These are phyloP conservation scores for Graphilbum fragrans DNA, from an alignment of 2,329 filamentous ascomycete genomes.

Conservation along the genomic window DNA sequence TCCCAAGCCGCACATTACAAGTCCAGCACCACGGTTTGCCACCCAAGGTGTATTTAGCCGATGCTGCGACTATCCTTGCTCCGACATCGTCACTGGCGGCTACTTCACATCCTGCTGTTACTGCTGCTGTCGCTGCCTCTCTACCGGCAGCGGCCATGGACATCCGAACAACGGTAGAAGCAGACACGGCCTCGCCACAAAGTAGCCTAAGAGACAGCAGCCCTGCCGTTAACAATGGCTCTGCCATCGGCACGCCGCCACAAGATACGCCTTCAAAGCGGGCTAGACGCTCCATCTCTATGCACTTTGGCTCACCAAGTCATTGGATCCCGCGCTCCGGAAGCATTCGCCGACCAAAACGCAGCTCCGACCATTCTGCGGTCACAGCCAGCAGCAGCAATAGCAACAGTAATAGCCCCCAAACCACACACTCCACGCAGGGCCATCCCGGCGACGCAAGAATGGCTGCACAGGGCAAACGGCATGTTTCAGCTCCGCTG, in stretches of 20 bases:
- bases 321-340: slow-evolving; percentile 44
- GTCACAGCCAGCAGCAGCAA: neutral
- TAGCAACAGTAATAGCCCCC: neutral
- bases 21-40: slow-evolving; percentile 12
- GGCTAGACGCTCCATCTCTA: slow-evolving; percentile 42
- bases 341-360: slow-evolving; percentile 44
- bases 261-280: slow-evolving; percentile 30
- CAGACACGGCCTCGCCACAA: neutral
- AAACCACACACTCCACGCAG: neutral
- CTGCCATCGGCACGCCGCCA: slow-evolving; percentile 8
- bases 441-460: neutral
- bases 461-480: slow-evolving; percentile 23
- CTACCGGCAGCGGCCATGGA: neutral
- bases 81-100: slow-evolving; percentile 5
- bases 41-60: slow-evolving; percentile 23
- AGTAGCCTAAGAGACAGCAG: neutral
- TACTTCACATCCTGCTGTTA: neutral
- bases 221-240: neutral
- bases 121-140: slow-evolving; percentile 2
- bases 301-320: slow-evolving; percentile 44
- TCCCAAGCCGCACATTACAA: slow-evolving; percentile 18
- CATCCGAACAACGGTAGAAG: neutral
- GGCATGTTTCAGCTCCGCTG: slow-evolving; percentile 40
- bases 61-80: slow-evolving; percentile 15
- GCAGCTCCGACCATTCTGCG: slow-evolving; percentile 19